phyloP scores from a whole-genome alignment of 441 rosid genomes.

The Hura crepitans region DNA sequence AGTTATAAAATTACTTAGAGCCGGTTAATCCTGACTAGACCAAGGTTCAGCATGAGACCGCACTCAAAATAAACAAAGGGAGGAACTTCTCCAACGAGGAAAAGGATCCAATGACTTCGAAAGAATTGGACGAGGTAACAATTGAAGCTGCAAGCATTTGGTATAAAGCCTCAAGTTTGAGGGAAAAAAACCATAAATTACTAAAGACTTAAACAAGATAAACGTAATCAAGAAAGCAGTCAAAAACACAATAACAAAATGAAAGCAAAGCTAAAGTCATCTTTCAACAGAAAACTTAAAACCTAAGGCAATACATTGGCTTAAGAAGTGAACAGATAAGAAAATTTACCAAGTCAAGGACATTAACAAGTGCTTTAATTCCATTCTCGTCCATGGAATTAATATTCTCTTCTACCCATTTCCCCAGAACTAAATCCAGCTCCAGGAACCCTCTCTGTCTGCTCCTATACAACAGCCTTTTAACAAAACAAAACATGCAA shows the following conservation, averaged over 20 bases:
- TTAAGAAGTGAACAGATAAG: background rate
- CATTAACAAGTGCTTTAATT: constrained; percentile 65
- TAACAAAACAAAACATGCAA: constrained; percentile 8
- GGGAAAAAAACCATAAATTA: background rate
- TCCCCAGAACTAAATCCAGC: constrained; percentile 83
- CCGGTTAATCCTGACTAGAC: background rate
- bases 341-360: constrained; percentile 68
- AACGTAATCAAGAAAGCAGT: background rate
- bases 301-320: background rate
- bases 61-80: background rate
- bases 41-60: background rate
- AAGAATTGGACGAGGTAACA: no score
- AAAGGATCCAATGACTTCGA: no score
- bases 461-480: constrained; percentile 83
- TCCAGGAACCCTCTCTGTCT: constrained; percentile 88
- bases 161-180: background rate
- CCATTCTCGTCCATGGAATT: constrained; percentile 65
- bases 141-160: background rate
- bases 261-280: background rate
- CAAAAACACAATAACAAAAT: background rate
- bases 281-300: background rate
- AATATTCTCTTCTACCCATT: constrained; percentile 77
- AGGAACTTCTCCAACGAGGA: no score
- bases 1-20: constrained; percentile 1
- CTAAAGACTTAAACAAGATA: background rate